Evolutionary conservation across 257 asterid genomes (phyloP).

Genomic region (Eucommia ulmoides): DNA sequence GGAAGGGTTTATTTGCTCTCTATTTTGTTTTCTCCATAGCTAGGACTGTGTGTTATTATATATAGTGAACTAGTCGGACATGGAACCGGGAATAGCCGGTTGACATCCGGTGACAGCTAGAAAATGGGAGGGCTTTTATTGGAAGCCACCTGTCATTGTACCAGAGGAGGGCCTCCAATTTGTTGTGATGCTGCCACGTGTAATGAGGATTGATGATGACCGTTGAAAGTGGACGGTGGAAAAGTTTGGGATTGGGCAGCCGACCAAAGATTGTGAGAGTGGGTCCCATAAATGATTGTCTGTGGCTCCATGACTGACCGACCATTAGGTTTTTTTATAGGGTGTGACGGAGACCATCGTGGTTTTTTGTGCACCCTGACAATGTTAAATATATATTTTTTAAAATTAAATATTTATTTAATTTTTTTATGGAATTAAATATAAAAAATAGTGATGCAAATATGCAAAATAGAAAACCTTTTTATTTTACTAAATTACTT

Average conservation of each 20-base stretch:
- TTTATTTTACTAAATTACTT: too few relatives aligned
- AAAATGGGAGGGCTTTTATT: not conserved
- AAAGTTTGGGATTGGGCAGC: conserved; percentile 7
- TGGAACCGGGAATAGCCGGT: not conserved
- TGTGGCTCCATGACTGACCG: conserved; percentile 19
- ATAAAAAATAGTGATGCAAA: too few relatives aligned
- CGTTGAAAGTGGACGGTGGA: not conserved
- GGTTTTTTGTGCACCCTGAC: too few relatives aligned
- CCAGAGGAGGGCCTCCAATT: conserved; percentile 33
- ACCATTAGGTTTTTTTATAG: conserved; percentile 20
- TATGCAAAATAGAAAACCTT: too few relatives aligned
- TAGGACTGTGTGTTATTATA: not conserved
- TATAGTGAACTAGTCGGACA: not conserved
- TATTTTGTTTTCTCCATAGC: not conserved
- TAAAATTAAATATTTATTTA: too few relatives aligned
- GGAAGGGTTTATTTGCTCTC: not conserved
- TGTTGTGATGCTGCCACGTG: conserved; percentile 25
- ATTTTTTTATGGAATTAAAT: too few relatives aligned
- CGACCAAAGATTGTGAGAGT: conserved; percentile 31
- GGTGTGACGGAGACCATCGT: too few relatives aligned
- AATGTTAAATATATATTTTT: too few relatives aligned
- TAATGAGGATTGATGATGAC: conserved; percentile 4
- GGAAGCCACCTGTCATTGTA: conserved; percentile 13
- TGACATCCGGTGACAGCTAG: not conserved
- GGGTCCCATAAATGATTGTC: conserved; percentile 32